phyloP scores from a whole-genome alignment of 108 stramenopile species.

The Aureococcus anophagefferens region DNA sequence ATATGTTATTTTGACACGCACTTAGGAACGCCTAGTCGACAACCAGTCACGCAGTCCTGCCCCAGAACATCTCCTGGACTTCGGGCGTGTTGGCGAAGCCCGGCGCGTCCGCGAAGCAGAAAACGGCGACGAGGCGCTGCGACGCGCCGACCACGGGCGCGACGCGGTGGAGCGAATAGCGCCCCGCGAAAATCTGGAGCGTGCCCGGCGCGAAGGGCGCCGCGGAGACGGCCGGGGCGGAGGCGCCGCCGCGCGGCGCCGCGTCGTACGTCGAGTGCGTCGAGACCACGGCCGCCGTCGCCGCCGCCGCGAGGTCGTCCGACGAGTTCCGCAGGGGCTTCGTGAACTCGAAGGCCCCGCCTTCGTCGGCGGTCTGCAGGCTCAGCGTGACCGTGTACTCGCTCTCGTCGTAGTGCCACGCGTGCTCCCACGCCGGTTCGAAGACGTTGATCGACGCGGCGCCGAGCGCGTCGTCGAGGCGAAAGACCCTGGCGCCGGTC shows the following conservation, averaged over 20 bases:
- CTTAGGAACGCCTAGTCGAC: too few relatives aligned
- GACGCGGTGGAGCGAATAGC: constrained; percentile 37
- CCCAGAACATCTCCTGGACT: constrained; percentile 39
- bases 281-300: constrained; percentile 6
- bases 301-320: constrained; percentile 15
- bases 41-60: constrained; percentile 3
- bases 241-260: background rate
- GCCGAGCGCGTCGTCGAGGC: constrained; percentile 41
- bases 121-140: constrained; percentile 29
- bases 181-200: constrained; percentile 41
- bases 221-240: constrained; percentile 22
- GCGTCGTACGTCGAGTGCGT: constrained; percentile 14
- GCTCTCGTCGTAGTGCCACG: constrained; percentile 47
- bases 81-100: constrained; percentile 27
- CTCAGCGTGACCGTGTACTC: constrained; percentile 47
- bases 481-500: constrained; percentile 15
- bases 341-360: constrained; percentile 40
- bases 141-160: constrained; percentile 23
- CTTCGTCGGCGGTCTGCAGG: constrained; percentile 29
- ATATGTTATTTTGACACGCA: too few relatives aligned
- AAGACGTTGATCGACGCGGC: constrained; percentile 45
- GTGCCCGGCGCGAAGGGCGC: constrained; percentile 40
- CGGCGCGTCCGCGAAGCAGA: constrained; percentile 26
- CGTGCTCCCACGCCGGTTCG: constrained; percentile 26
- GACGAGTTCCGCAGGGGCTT: constrained; percentile 24